Percentiles rank a stretch among this genome's conserved stretches.
Conservation (phyloP, 768 basidiomycete species). For the Rubroboletus satanas region DNA sequence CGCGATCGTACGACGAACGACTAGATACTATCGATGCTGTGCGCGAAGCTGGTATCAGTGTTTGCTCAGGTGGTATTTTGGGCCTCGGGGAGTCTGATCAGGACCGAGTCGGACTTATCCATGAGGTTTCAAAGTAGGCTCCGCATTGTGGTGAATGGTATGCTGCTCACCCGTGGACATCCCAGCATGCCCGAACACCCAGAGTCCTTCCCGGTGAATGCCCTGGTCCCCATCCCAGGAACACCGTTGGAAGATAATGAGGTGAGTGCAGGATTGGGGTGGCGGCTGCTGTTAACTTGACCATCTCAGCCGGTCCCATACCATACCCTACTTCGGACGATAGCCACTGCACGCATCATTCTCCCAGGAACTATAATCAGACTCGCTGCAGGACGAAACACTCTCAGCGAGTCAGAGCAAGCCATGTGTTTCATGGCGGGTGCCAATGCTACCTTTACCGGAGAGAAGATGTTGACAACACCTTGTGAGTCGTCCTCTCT, state of each 20-base stretch:
- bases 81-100: constrained; percentile 88
- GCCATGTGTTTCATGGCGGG: constrained; percentile 99
- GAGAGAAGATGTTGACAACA: constrained; percentile 95
- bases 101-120: constrained; percentile 90
- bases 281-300: constrained; percentile 8
- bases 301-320: constrained; percentile 65
- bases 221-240: constrained; percentile 91
- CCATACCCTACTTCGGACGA: constrained; percentile 85
- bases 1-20: constrained; percentile 90
- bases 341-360: constrained; percentile 91
- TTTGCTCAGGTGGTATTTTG: constrained; percentile 94
- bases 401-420: constrained; percentile 85
- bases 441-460: constrained; percentile 98
- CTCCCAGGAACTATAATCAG: constrained; percentile 92
- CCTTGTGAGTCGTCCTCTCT: constrained; percentile 60
- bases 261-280: constrained; percentile 36
- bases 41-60: constrained; percentile 92
- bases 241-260: constrained; percentile 92
- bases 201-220: constrained; percentile 99
- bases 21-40: constrained; percentile 87
- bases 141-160: neutral
- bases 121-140: constrained; percentile 84
- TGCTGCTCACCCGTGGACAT: constrained; percentile 3
- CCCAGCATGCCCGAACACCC: constrained; percentile 89
- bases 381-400: constrained; percentile 90